Evolutionary conservation across 805 yeast genomes (phyloP), one percentile per base, ranked within the genome.

Genomic region (Komagataella kurtzmanii): DNA sequence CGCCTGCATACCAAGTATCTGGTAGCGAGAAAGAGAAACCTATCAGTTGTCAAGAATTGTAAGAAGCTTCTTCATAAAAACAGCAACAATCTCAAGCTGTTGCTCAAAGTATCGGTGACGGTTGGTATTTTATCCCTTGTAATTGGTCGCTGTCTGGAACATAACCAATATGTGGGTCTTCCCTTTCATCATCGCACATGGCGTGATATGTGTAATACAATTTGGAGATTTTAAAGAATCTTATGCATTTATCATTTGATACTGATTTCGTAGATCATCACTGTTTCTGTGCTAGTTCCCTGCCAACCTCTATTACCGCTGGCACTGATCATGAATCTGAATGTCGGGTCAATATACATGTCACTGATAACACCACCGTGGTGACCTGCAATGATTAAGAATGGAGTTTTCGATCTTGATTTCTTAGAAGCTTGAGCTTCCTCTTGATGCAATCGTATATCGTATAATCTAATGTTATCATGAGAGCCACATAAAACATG

Each of bases 221-320:
- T 30, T 30, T 30, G 40, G 40, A 30, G 40, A 30, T 30, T 30
- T 30, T 30, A 14, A 30, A 14, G n/a, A 14, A 5, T 30, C 14
- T 14, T 30, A 30, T 44, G 46, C 46, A 19, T 21, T 18, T 40
- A 40, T 12, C 23, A 24, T n/a, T 44, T 47, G 4, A 36, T 66
- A 51, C 81, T 81, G 36, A 90, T 83, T 57, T 88, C 95, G 63
- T 90, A 91, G 21, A 88, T 73, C 57, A 89, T 74, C 7, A 85
- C 85, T n/a, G 81, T 77, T 53, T 89, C 97, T 1, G 93, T 83
- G 21, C 84, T 76, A 44, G 73, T 69, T 3, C 95, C 89, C 57
- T 84, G 89, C 97, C 97, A 91, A 4, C 99, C 99, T 60, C 97
- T 76, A 55, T 86, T 88, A 7, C 99, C 99, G 63, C 95, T 85